These are phyloP conservation scores for Penicillium cinerascens DNA, from an alignment of 495 filamentous ascomycete genomes.

Conservation along the genomic window DNA sequence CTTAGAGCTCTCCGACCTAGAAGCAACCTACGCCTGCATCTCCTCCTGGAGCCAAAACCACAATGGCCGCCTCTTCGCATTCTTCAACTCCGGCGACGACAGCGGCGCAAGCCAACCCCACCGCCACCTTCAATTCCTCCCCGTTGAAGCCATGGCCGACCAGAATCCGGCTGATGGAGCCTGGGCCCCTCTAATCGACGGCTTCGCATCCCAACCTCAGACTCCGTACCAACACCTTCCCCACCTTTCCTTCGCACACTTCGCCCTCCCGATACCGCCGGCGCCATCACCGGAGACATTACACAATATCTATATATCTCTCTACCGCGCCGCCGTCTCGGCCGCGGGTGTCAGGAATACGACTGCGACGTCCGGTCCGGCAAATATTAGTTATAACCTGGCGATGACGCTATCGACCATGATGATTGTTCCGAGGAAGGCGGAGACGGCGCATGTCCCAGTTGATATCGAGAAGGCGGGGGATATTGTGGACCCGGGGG, in stretches of 20 bases:
- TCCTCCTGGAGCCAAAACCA: conserved; percentile 48
- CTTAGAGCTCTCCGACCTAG: conserved; percentile 63
- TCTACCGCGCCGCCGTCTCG: conserved; percentile 54
- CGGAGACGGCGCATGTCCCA: conserved; percentile 37
- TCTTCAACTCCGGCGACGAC: conserved; percentile 76
- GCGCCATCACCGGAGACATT: conserved; percentile 40
- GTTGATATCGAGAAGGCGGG: conserved; percentile 18
- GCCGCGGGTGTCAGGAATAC: conserved; percentile 21
- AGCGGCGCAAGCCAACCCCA: conserved; percentile 81
- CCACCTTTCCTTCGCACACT: conserved; percentile 51
- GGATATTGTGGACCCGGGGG: conserved; percentile 48
- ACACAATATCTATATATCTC: conserved; percentile 41
- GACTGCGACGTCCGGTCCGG: conserved; percentile 33
- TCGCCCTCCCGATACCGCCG: conserved; percentile 40
- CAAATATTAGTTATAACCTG: conserved; percentile 72
- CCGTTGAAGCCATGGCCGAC: conserved; percentile 62
- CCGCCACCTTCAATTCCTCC: conserved; percentile 74
- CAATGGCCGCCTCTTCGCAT: conserved; percentile 58
- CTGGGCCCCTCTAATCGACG: conserved; percentile 58
- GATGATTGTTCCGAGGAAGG: conserved; percentile 62
- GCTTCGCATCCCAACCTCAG: conserved; percentile 21
- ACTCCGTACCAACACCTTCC: conserved; percentile 24
- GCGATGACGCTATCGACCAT: conserved; percentile 68
- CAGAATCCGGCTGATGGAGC: conserved; percentile 2
- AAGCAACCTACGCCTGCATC: conserved; percentile 61